Base-by-base conservation (phyloP, 495 filamentous ascomycete genomes). In the Neurospora discreta region DNA sequence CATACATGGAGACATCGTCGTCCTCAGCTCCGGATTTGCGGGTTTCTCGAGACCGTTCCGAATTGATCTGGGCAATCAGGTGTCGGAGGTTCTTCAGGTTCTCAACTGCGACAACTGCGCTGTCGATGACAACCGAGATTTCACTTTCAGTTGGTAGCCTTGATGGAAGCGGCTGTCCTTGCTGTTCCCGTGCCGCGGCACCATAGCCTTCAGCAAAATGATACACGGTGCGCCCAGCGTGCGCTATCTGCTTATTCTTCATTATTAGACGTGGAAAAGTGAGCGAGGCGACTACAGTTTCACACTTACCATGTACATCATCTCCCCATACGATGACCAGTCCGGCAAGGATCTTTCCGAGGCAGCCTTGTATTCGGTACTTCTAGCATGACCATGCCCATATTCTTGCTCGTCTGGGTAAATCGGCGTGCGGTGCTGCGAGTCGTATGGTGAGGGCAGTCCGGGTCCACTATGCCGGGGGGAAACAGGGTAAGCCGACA, bases 121-220 rank as follows among this genome's bases (percentile, higher is more conserved):
- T 82, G 74, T 78, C 77, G 30, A 85, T 72, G 71, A 85, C 76
- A 20, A 74, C 76, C 36, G 75, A 75, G 11, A 85, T 78, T 75
- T 86, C 84, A 44, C 79, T 81, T 41, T 85, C 83, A 26, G 78
- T 81, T 0, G 84, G 84, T 33, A 86, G 73, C 40, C 84, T 78
- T 58, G 83, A 83, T 16, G 82, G 82, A 38, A 85, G 84, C 13
- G 83, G 81, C 30, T 82, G 83, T 41, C 83, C 81, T 68, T 85
- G 82, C 43, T 86, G 83, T 72, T 86, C 84, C 8, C 80, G 82
- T n/a, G 82, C 84, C 23, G 83, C 81, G 23, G 82, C 81, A 9
- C 75, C 77, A 43, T 85, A 85, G 6, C 79, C 82, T 69, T 86
- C 84, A 70, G 84, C 81, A 68, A 86, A 86, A 39, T 82, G 80